A percentile compares a stretch with the other conserved stretches of the same genome.
These are phyloP conservation scores for Aspergillus piperis DNA, from an alignment of 2,329 filamentous ascomycete species.

Conservation along the genomic window DNA sequence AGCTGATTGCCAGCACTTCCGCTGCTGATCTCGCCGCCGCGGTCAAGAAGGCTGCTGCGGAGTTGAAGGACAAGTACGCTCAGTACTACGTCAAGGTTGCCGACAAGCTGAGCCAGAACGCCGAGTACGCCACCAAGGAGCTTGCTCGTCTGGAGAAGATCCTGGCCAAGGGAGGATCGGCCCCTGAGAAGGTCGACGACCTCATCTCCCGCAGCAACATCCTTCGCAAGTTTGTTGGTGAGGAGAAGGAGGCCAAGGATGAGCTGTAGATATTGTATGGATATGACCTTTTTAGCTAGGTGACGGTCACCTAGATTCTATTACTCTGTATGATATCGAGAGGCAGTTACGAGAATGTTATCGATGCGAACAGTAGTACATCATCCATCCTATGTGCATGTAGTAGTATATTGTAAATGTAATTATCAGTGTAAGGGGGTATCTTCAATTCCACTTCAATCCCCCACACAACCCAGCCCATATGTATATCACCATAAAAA, in stretches of 20 bases:
- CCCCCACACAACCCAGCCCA: background rate
- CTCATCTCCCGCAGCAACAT: conserved; percentile 85
- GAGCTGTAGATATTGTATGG: conserved; percentile 53
- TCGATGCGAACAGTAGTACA: background rate
- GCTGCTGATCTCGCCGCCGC: conserved; percentile 66
- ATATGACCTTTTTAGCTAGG: background rate
- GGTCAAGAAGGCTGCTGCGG: conserved; percentile 69
- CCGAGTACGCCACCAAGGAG: conserved; percentile 83
- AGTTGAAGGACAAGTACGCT: conserved; percentile 76
- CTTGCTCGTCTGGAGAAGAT: conserved; percentile 75
- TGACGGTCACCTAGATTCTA: background rate
- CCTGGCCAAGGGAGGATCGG: conserved; percentile 81
- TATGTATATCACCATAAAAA: background rate
- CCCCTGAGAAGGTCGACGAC: conserved; percentile 85
- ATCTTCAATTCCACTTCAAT: background rate
- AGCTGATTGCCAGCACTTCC: conserved; percentile 70
- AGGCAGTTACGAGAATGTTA: background rate
- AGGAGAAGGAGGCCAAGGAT: conserved; percentile 64
- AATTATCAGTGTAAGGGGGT: background rate
- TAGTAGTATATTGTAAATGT: background rate
- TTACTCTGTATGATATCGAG: background rate
- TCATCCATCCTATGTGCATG: background rate
- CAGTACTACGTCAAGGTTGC: conserved; percentile 94
- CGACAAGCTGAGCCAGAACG: conserved; percentile 76
- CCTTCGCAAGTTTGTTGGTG: conserved; percentile 71